phyloP scores from a whole-genome alignment of 2,329 filamentous ascomycete species.

The Penicillium sp. region DNA sequence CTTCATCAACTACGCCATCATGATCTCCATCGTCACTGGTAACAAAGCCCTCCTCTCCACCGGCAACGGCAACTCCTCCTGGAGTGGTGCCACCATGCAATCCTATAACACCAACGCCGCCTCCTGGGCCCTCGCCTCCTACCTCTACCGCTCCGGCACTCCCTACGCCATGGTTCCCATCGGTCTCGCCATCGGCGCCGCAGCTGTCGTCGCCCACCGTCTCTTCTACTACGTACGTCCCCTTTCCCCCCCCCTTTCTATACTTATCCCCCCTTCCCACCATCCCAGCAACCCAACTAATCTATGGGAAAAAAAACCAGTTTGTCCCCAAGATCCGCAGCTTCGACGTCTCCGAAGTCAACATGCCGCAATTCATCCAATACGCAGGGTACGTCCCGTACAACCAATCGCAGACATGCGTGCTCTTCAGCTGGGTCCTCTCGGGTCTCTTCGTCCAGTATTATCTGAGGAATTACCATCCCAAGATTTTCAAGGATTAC shows the following conservation, averaged over 20 bases:
- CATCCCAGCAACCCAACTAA: too few species aligned
- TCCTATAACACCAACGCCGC: conserved; percentile 30
- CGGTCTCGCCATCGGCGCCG: conserved; percentile 42
- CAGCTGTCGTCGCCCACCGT: conserved; percentile 8
- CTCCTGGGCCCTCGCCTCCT: conserved; percentile 43
- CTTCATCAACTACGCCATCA: conserved; percentile 48
- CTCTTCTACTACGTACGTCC: conserved; percentile 9
- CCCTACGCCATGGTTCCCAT: conserved; percentile 40
- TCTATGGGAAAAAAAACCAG: too few species aligned
- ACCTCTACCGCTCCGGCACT: conserved; percentile 47
- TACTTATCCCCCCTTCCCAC: too few species aligned
- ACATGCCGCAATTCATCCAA: conserved; percentile 48
- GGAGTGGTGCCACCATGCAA: conserved; percentile 48
- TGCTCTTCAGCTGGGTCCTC: too few species aligned
- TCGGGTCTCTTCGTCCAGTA: too few species aligned
- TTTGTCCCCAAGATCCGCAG: conserved; percentile 42
- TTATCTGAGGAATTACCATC: too few species aligned
- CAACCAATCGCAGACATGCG: too few species aligned
- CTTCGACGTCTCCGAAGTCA: conserved; percentile 41
- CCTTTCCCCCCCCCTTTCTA: too few species aligned
- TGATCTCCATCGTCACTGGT: conserved; percentile 46
- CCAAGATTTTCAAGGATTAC: too few species aligned
- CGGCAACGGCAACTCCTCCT: conserved; percentile 43
- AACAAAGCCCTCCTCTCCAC: conserved; percentile 43
- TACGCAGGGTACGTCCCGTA: too few species aligned